Percentiles rank a stretch among this genome's conserved stretches.
phyloP scores from a whole-genome alignment of 2,329 filamentous ascomycete species.

The Aspergillus tamarii region DNA sequence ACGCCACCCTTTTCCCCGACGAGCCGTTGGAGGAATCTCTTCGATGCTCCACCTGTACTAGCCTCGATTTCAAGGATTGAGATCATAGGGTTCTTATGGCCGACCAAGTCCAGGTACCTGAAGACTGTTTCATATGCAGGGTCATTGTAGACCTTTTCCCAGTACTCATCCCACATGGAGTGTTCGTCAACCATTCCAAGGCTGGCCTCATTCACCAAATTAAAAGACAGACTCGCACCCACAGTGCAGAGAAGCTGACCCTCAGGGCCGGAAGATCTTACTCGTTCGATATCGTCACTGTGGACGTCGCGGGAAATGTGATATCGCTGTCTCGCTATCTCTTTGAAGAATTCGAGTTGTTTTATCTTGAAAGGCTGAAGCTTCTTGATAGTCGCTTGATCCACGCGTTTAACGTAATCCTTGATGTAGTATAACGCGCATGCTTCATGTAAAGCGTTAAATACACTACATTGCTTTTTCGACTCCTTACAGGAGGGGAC shows the following conservation, averaged over 20 bases:
- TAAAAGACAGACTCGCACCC: constrained; percentile 15
- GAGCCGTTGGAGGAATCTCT: constrained; percentile 13
- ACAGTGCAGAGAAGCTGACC: constrained; percentile 15
- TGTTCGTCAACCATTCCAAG: background rate
- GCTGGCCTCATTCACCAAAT: constrained; percentile 7
- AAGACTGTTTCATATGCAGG: constrained; percentile 14
- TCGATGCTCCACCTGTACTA: constrained; percentile 18
- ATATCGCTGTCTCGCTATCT: background rate
- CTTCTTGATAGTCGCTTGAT: background rate
- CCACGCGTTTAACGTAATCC: background rate
- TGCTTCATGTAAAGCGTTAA: background rate
- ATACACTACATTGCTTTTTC: background rate
- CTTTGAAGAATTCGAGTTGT: background rate
- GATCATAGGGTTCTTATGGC: constrained; percentile 26
- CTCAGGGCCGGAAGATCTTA: background rate
- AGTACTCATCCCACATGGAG: constrained; percentile 8
- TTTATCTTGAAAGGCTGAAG: background rate
- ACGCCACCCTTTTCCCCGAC: background rate
- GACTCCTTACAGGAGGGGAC: background rate
- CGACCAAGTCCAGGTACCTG: constrained; percentile 22
- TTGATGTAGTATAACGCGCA: constrained; percentile 12
- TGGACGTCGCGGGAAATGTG: background rate
- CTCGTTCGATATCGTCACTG: background rate
- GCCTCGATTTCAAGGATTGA: constrained; percentile 29
- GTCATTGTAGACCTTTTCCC: background rate